Conservation (phyloP, 352 stramenopile genomes). For the Pythium chondricola region DNA sequence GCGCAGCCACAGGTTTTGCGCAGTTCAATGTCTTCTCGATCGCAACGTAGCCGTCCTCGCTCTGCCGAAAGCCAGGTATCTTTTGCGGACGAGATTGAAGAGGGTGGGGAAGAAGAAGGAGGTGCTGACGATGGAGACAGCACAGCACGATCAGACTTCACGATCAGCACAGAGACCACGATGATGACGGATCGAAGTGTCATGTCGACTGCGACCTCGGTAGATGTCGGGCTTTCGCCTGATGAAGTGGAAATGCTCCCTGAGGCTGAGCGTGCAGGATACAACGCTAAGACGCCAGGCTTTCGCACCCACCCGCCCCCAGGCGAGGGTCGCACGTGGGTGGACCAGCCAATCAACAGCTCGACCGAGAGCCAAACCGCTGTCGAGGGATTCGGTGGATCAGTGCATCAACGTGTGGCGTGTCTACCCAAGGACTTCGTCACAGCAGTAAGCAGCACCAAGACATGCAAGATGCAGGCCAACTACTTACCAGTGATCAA, state of each 20-base stretch:
- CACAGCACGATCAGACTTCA: constrained; percentile 11
- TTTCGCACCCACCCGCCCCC: constrained; percentile 50
- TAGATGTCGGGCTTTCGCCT: constrained; percentile 44
- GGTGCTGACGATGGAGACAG: constrained; percentile 15
- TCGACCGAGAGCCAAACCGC: constrained; percentile 56
- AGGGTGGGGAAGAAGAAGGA: constrained; percentile 11
- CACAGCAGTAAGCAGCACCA: constrained; percentile 51
- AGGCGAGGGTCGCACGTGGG: constrained; percentile 52
- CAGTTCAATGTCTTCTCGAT: constrained; percentile 3
- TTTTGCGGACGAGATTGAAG: constrained; percentile 9
- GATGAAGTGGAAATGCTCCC: constrained; percentile 41
- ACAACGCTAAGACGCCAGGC: constrained; percentile 46
- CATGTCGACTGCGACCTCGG: constrained; percentile 32
- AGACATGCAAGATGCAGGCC: constrained; percentile 71
- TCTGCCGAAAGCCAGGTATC: constrained; percentile 10
- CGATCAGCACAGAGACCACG: constrained; percentile 5
- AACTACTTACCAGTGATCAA: constrained; percentile 73
- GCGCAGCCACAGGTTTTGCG: constrained; percentile 20
- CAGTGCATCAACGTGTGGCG: constrained; percentile 58
- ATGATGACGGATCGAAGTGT: constrained; percentile 29
- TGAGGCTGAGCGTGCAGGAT: constrained; percentile 21
- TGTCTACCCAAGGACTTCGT: constrained; percentile 67
- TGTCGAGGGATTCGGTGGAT: constrained; percentile 47
- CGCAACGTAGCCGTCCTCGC: constrained; percentile 8
- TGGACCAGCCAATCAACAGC: constrained; percentile 42